Base-by-base conservation (phyloP, 2,329 filamentous ascomycete genomes). In the Raffaelea arxii region DNA sequence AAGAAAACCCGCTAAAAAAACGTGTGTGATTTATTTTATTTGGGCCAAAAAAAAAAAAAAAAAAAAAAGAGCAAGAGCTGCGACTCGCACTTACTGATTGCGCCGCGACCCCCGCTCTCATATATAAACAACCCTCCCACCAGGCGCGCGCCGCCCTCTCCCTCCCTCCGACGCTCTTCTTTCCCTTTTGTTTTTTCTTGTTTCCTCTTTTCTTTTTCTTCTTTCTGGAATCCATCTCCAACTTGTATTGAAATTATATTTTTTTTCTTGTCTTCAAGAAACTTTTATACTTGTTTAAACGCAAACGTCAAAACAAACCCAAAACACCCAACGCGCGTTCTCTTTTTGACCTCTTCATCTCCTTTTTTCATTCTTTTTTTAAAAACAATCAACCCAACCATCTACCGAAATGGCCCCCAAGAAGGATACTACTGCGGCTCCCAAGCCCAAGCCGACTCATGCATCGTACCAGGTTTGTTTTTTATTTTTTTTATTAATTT, bases 111-210 rank as follows among this genome's bases (percentile, higher is more conserved):
- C 72, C 71, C 67, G 66, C 68, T 70, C 59, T 60, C 61, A 58
- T 70, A 78, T 79, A 79, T 78, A 78, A 79, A 76, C 70, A 74
- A 65, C 64, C 62, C 68, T 68, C 67, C 65, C 70, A 66, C 60
- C 72, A 71, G 72, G 70, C 70, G 70, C 72, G 67, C 66, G 44
- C 42, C 38, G 62, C 61, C 61, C 64, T 63, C 61, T 64, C 56
- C 62, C 57, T 59, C 61, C 59, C 60, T 55, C 61, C 59, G 61
- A 60, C 59, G 59, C 62, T 61, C 62, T 59, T 62, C 58, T 64
- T 60, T 57, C 16, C 25, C 5, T 42, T 25, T 30, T 44, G 25
- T 6, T 42, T 23, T 25, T 43, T 37, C 41, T 35, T 37, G 12
- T 18, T 58, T 59, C 55, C 57, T 55, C 59, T 57, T 55, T 49